These are phyloP conservation scores for Decorospora gaudefroyi DNA, from an alignment of 2,329 filamentous ascomycete species.

Conservation along the genomic window DNA sequence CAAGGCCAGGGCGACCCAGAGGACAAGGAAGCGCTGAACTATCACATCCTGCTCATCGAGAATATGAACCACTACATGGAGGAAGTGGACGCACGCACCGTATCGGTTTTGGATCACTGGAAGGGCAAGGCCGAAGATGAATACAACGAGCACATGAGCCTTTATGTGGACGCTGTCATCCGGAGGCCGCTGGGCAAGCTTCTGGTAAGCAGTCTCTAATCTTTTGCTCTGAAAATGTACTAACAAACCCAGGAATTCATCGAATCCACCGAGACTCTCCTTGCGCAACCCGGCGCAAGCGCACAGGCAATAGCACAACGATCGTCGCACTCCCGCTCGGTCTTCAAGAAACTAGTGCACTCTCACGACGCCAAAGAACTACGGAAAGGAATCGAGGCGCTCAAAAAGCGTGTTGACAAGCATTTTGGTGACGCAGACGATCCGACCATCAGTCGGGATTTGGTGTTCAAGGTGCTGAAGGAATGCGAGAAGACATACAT, in stretches of 20 bases:
- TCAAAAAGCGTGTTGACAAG: slow-evolving; percentile 93
- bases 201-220: slow-evolving; percentile 54
- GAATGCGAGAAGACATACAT: slow-evolving; percentile 64
- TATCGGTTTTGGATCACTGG: slow-evolving; percentile 82
- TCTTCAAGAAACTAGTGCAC: slow-evolving; percentile 84
- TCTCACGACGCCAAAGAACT: slow-evolving; percentile 83
- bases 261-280: slow-evolving; percentile 78
- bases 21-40: slow-evolving; percentile 96
- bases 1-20: slow-evolving; percentile 66
- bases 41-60: slow-evolving; percentile 95
- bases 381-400: slow-evolving; percentile 82
- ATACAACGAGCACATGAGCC: slow-evolving; percentile 80
- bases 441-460: slow-evolving; percentile 62
- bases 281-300: slow-evolving; percentile 59
- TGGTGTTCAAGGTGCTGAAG: slow-evolving; percentile 64
- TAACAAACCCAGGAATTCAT: slow-evolving; percentile 68
- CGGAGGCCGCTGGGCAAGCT: slow-evolving; percentile 86
- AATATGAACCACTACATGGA: slow-evolving; percentile 99
- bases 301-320: slow-evolving; percentile 71
- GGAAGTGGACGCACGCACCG: slow-evolving; percentile 75
- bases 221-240: neutral
- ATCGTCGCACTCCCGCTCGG: slow-evolving; percentile 77
- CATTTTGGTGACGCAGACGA: slow-evolving; percentile 93
- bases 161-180: slow-evolving; percentile 88
- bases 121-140: slow-evolving; percentile 76